These are phyloP conservation scores for Trametes maxima DNA, from an alignment of 768 basidiomycete genomes.

Conservation along the genomic window DNA sequence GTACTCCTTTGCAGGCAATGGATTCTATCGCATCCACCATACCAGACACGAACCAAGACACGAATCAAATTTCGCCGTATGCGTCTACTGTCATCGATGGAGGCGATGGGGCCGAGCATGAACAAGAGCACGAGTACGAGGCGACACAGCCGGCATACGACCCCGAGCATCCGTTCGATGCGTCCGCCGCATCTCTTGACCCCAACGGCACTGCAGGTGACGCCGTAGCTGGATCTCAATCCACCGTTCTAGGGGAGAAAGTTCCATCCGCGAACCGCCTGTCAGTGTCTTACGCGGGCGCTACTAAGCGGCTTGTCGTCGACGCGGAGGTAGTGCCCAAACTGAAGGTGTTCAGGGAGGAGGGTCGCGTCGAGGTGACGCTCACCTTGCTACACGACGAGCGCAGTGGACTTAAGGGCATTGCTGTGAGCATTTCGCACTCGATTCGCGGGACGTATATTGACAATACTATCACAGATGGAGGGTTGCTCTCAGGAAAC, in stretches of 20 bases:
- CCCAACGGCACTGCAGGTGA: background rate
- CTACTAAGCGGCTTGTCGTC: slow-evolving; percentile 82
- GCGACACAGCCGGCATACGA: slow-evolving; percentile 22
- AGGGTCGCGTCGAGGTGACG: slow-evolving; percentile 83
- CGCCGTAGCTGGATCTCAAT: slow-evolving; percentile 16
- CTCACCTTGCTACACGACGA: slow-evolving; percentile 62
- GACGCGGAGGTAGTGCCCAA: slow-evolving; percentile 86
- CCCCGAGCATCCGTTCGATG: slow-evolving; percentile 7
- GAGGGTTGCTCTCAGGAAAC: slow-evolving; percentile 73
- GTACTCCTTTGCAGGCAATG: slow-evolving; percentile 41
- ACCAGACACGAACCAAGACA: slow-evolving; percentile 44
- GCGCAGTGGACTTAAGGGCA: slow-evolving; percentile 64
- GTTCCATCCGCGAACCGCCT: slow-evolving; percentile 79
- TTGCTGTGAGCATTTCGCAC: slow-evolving; percentile 57
- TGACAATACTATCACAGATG: slow-evolving; percentile 46
- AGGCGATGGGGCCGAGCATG: slow-evolving; percentile 6
- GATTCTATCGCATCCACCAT: slow-evolving; percentile 57
- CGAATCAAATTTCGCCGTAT: slow-evolving; percentile 19
- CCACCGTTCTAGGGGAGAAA: slow-evolving; percentile 32
- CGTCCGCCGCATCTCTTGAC: background rate
- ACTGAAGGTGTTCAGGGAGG: slow-evolving; percentile 77
- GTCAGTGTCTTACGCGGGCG: slow-evolving; percentile 95
- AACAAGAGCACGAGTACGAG: slow-evolving; percentile 14
- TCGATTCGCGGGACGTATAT: background rate
- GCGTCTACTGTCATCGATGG: slow-evolving; percentile 26